Percentiles rank a stretch among this genome's conserved stretches.
Evolutionary conservation across 1,284 basidiomycete species (phyloP).

Genomic region (Ganoderma multipileum): DNA sequence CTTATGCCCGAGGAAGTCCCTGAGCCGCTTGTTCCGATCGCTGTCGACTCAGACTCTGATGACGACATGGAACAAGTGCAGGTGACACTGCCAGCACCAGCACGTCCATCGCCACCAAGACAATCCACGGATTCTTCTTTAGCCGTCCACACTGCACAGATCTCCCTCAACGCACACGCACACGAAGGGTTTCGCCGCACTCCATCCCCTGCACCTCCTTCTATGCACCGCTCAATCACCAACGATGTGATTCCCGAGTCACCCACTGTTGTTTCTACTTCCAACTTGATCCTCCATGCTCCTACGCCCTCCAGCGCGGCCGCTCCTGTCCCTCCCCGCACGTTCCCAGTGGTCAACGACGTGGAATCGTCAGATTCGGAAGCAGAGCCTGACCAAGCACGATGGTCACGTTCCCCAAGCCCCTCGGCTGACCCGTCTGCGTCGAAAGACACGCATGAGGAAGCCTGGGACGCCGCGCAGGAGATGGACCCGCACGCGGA

Average conservation of each 20-base stretch:
- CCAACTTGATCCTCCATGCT: not conserved
- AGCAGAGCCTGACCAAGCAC: constrained; percentile 32
- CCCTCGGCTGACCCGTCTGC: constrained; percentile 38
- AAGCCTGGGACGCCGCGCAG: constrained; percentile 69
- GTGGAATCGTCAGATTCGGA: constrained; percentile 17
- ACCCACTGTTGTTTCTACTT: not conserved
- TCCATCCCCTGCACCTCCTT: constrained; percentile 24
- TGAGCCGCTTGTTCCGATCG: not conserved
- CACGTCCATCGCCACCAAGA: constrained; percentile 41
- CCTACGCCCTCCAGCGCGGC: not conserved
- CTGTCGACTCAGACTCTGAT: constrained; percentile 24
- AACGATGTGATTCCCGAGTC: not conserved
- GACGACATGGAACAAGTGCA: constrained; percentile 35
- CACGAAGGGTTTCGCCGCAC: constrained; percentile 33
- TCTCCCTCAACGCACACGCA: constrained; percentile 20
- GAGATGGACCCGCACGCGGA: constrained; percentile 86
- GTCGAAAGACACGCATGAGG: constrained; percentile 34
- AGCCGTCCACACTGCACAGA: not conserved
- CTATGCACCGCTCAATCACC: not conserved
- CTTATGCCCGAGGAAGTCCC: not conserved
- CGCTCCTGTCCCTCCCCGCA: not conserved
- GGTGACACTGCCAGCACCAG: constrained; percentile 57
- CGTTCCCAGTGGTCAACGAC: not conserved
- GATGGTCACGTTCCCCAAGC: constrained; percentile 63
- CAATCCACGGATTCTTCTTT: constrained; percentile 11